Evolutionary conservation across 2,329 filamentous ascomycete species (phyloP).

Genomic region (Clathrospora elynae): DNA sequence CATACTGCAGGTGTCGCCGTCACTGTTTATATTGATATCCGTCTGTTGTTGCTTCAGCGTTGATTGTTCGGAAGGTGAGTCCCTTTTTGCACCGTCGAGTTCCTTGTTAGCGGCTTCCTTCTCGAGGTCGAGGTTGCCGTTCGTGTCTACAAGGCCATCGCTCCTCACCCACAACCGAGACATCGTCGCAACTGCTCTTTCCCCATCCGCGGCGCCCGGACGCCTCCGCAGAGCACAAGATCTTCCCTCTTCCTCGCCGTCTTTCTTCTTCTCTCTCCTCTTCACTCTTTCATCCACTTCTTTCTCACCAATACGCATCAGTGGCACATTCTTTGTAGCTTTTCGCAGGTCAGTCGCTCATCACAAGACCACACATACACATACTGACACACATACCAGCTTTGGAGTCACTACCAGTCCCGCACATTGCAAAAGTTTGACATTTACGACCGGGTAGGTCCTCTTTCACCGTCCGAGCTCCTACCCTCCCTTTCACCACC

Average conservation of each 20-base stretch:
- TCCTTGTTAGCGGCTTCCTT: conserved; percentile 19
- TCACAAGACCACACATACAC: conserved; percentile 6
- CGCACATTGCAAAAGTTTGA: conserved; percentile 49
- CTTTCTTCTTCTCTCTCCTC: conserved; percentile 24
- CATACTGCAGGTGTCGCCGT: conserved; percentile 4
- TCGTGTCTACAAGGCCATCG: conserved; percentile 21
- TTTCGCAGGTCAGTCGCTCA: conserved; percentile 45
- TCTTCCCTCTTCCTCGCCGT: conserved; percentile 20
- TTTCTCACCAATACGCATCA: conserved; percentile 50
- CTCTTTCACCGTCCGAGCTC: conserved; percentile 12
- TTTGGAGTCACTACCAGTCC: conserved; percentile 50
- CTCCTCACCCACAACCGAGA: conserved; percentile 24
- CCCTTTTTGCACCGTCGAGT: conserved; percentile 9
- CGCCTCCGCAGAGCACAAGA: conserved; percentile 27
- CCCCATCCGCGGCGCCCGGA: conserved; percentile 30
- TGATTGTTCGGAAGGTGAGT: conserved; percentile 32
- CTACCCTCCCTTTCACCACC: conserved; percentile 14
- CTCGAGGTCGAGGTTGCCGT: conserved; percentile 27
- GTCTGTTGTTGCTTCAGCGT: conserved; percentile 16
- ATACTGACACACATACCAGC: conserved; percentile 35
- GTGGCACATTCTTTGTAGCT: conserved; percentile 54
- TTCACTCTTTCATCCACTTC: conserved; percentile 45
- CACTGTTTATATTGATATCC: conserved; percentile 21
- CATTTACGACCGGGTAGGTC: conserved; percentile 49
- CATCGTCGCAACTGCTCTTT: conserved; percentile 32